Evolutionary conservation across 129 eudicot genomes (phyloP).

Genomic region (Flaveria ramosissima): DNA sequence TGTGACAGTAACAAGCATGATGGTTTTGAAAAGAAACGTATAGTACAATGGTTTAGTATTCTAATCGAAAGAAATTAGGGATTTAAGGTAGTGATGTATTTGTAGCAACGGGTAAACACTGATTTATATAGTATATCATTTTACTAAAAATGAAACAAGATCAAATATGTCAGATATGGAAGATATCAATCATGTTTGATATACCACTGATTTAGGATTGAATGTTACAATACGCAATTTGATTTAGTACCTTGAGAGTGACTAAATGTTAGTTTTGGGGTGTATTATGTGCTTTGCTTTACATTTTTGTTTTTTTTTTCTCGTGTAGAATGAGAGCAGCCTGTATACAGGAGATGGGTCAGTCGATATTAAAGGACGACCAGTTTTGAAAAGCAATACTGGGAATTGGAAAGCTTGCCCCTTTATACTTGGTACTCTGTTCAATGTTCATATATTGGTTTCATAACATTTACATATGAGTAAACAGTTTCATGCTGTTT

Average conservation of each 20-base stretch:
- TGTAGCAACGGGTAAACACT: too few species aligned
- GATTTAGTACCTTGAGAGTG: not conserved
- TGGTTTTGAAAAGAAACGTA: too few species aligned
- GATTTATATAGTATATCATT: slow-evolving; percentile 3
- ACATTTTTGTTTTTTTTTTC: not conserved
- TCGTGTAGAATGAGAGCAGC: slow-evolving; percentile 41
- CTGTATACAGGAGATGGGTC: slow-evolving; percentile 76
- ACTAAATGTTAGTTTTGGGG: not conserved
- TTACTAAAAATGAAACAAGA: not conserved
- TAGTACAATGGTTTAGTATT: not conserved
- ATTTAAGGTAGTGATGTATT: not conserved
- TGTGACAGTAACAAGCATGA: not conserved
- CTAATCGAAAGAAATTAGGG: not conserved
- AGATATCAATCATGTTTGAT: not conserved
- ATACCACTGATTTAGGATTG: not conserved
- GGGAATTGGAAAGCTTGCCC: slow-evolving; percentile 91
- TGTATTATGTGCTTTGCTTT: not conserved
- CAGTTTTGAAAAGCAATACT: slow-evolving; percentile 62
- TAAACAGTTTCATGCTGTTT: not conserved
- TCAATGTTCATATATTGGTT: not conserved
- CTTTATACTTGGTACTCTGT: slow-evolving; percentile 58
- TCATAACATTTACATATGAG: not conserved
- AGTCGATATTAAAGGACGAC: slow-evolving; percentile 63
- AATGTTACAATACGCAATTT: not conserved
- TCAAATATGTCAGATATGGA: not conserved